Percentiles rank a stretch among this genome's conserved stretches.
Evolutionary conservation across 257 asterid genomes (phyloP).

Genomic region (Solanum ossicruentum): DNA sequence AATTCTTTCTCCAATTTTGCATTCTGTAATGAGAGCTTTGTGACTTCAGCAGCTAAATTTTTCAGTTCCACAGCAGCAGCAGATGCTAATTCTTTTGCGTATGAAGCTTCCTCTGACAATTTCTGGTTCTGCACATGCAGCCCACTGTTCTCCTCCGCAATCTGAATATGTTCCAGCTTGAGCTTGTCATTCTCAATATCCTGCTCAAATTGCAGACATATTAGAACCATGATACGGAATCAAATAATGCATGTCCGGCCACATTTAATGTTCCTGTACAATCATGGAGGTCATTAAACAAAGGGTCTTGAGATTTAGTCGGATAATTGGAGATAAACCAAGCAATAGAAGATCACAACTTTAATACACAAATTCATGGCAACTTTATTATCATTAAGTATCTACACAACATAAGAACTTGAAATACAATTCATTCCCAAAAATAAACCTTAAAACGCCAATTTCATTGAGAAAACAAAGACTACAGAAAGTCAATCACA

Average conservation of each 20-base stretch:
- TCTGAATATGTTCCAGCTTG: constrained; percentile 64
- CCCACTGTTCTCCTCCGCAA: constrained; percentile 81
- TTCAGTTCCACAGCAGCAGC: constrained; percentile 97
- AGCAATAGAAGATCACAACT: background rate
- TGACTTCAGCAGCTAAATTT: constrained; percentile 88
- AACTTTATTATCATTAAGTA: background rate
- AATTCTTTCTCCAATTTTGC: constrained; percentile 76
- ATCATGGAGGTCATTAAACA: background rate
- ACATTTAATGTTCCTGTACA: background rate
- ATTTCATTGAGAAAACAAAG: background rate
- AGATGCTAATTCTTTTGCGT: constrained; percentile 95
- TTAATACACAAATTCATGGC: background rate
- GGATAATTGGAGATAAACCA: background rate
- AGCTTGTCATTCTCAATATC: constrained; percentile 78
- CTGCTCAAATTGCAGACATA: constrained; percentile 23
- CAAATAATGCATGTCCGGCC: background rate
- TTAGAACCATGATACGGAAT: background rate
- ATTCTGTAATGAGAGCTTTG: constrained; percentile 74
- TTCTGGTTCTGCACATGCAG: constrained; percentile 75
- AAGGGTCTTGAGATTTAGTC: background rate
- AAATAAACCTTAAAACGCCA: background rate
- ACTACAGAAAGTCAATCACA: background rate
- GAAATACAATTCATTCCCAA: background rate
- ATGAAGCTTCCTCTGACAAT: constrained; percentile 87
- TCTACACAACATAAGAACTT: background rate